Conservation (phyloP, 139 green algal genomes). For the Chlamydomonas schloesseri region DNA sequence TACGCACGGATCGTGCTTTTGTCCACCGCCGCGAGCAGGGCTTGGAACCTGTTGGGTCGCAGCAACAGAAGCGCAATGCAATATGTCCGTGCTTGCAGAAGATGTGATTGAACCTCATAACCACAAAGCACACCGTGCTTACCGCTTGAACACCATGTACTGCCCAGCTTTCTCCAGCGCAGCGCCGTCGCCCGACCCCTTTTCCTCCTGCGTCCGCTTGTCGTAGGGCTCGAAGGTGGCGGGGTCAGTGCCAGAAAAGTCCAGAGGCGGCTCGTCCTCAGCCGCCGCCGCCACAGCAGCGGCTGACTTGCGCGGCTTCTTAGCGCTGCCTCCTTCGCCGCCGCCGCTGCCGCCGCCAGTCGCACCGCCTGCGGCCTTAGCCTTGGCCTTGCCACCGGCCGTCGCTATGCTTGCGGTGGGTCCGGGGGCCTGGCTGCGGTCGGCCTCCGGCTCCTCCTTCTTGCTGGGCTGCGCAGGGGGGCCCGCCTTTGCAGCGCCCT, state of each 20-base stretch:
- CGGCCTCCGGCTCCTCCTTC: too few relatives aligned
- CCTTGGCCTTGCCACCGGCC: too few relatives aligned
- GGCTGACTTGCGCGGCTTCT: neutral
- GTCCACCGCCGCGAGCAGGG: neutral
- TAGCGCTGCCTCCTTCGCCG: neutral
- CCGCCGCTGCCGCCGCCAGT: too few relatives aligned
- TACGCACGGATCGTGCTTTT: neutral
- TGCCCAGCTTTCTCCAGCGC: constrained; percentile 14
- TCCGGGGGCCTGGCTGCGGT: too few relatives aligned
- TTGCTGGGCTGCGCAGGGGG: too few relatives aligned
- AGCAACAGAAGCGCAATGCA: too few relatives aligned
- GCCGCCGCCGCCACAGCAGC: neutral
- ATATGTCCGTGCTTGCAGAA: too few relatives aligned
- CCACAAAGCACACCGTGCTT: neutral
- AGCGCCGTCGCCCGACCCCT: neutral
- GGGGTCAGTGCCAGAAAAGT: constrained; percentile 7
- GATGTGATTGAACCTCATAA: too few relatives aligned
- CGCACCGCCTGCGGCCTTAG: too few relatives aligned
- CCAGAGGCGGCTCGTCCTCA: neutral
- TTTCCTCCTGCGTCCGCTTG: neutral
- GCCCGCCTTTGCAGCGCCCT: too few relatives aligned
- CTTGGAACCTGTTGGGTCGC: neutral
- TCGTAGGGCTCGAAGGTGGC: constrained; percentile 6
- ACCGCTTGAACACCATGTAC: constrained; percentile 9
- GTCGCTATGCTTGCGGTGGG: too few relatives aligned